Evolutionary conservation across 2,329 filamentous ascomycete genomes (phyloP).

Genomic region (Nigrospora sphaerica): DNA sequence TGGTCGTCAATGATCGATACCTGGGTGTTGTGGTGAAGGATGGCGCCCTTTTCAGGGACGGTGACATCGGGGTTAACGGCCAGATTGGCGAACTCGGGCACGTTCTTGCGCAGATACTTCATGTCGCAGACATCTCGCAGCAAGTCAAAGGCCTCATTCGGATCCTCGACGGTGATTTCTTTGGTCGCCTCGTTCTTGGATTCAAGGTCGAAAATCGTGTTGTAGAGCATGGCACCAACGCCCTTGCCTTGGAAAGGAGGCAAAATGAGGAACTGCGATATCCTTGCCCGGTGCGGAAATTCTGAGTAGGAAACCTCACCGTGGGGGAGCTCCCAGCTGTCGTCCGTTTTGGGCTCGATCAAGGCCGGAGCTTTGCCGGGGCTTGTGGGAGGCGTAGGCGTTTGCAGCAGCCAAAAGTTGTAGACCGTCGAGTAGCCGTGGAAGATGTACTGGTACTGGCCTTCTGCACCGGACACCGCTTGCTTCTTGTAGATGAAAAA

Average conservation of each 20-base stretch:
- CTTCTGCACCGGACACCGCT: constrained; percentile 27
- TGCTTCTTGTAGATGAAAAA: constrained; percentile 76
- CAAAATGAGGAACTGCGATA: constrained; percentile 90
- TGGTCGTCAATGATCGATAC: constrained; percentile 13
- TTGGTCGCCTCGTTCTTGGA: constrained; percentile 60
- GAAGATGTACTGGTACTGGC: constrained; percentile 63
- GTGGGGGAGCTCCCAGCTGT: constrained; percentile 36
- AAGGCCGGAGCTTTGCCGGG: constrained; percentile 18
- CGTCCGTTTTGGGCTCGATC: constrained; percentile 10
- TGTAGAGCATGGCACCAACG: constrained; percentile 75
- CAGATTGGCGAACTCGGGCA: constrained; percentile 51
- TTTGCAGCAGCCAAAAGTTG: constrained; percentile 65
- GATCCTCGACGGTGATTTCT: constrained; percentile 91
- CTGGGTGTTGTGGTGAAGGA: constrained; percentile 18
- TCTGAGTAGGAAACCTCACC: constrained; percentile 42
- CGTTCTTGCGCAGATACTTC: constrained; percentile 48
- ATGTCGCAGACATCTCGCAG: constrained; percentile 72
- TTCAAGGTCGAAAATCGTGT: constrained; percentile 66
- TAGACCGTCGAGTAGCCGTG: constrained; percentile 89
- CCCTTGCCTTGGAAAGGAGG: constrained; percentile 79
- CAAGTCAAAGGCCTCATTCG: constrained; percentile 78
- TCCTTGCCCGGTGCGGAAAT: constrained; percentile 70
- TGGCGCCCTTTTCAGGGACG: constrained; percentile 38
- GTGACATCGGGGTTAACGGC: constrained; percentile 44
- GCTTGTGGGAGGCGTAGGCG: constrained; percentile 34